Evolutionary conservation across 2,329 filamentous ascomycete genomes (phyloP), one percentile per base, ranked within the genome.

Genomic region (Trichoderma asperellum): DNA sequence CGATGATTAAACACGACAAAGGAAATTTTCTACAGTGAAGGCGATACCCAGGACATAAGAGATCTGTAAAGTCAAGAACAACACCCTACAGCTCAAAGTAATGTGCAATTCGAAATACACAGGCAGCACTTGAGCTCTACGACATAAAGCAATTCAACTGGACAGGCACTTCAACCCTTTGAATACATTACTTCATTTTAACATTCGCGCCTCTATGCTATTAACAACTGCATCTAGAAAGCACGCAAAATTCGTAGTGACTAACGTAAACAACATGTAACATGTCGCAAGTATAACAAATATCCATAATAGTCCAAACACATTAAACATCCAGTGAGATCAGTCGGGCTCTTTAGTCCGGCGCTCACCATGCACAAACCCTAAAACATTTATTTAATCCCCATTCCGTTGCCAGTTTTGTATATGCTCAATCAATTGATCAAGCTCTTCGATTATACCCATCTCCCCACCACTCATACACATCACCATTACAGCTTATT

Each of bases 401-500:
- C 27, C 37, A 47, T 61, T 61, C 65, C 56, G 57, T 56, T 68
- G 47, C 65, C 49, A 61, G 32, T 53, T 68, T 58, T 40, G n/a
- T 37, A 52, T 43, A 66, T 47, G 55, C 55, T 58, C 47, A 24
- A 47, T 58, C 40, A 37, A 53, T 58, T 49, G 18, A 47, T 52
- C 40, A 37, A 49, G 49, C 60, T 65, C 43, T 32, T 55, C 11
- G 29, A 43, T 77, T 72, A 70, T 79, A 68, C 69, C 73, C 71
- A 72, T 75, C 75, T 79, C 75, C 72, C 77, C 73, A 74, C 71
- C 72, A 57, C 69, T 79, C 76, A 76, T 73, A 75, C 71, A 76
- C 70, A 68, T 63, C 61, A 10, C 29, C 7, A 35, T 21, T 18
- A 55, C 53, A 24, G 29, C 47, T 56, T 14, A n/a, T 11, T 40